Percentiles rank a stretch among this genome's conserved stretches.
Conservation (phyloP, 495 filamentous ascomycete genomes). For the Talaromyces ruber region DNA sequence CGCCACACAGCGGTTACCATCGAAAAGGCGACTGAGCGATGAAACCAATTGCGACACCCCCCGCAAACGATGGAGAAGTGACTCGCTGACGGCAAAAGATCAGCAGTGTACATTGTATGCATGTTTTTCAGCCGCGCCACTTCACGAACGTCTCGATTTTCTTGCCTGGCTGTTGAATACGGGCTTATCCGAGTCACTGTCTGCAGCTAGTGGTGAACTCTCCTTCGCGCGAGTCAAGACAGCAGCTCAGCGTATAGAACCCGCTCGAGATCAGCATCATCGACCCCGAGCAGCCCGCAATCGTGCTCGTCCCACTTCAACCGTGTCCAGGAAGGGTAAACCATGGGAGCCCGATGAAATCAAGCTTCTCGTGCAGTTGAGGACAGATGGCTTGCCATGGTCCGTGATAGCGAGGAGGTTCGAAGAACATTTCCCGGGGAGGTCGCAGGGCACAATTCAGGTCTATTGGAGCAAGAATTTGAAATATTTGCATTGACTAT, state of each 20-base stretch:
- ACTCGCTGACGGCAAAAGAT: background rate
- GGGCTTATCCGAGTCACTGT: background rate
- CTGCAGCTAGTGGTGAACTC: background rate
- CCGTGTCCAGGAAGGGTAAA: background rate
- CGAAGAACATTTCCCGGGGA: background rate
- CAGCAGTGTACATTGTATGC: background rate
- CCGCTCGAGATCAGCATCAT: background rate
- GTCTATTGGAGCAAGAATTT: background rate
- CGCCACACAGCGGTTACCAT: background rate
- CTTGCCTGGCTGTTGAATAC: background rate
- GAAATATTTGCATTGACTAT: constrained; percentile 1
- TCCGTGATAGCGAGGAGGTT: constrained; percentile 1
- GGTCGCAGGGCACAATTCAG: constrained; percentile 1
- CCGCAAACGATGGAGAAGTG: background rate
- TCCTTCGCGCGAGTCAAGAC: background rate
- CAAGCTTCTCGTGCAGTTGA: constrained; percentile 2
- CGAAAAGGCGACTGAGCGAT: background rate
- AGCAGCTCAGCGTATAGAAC: background rate
- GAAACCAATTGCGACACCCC: background rate
- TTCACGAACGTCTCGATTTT: background rate
- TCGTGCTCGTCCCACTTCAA: background rate
- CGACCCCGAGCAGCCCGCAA: background rate
- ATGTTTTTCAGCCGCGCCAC: background rate
- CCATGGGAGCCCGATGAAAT: background rate
- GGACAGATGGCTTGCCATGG: background rate